These are phyloP conservation scores for Alternaria sp. DNA, from an alignment of 2,329 filamentous ascomycete species.

Conservation along the genomic window DNA sequence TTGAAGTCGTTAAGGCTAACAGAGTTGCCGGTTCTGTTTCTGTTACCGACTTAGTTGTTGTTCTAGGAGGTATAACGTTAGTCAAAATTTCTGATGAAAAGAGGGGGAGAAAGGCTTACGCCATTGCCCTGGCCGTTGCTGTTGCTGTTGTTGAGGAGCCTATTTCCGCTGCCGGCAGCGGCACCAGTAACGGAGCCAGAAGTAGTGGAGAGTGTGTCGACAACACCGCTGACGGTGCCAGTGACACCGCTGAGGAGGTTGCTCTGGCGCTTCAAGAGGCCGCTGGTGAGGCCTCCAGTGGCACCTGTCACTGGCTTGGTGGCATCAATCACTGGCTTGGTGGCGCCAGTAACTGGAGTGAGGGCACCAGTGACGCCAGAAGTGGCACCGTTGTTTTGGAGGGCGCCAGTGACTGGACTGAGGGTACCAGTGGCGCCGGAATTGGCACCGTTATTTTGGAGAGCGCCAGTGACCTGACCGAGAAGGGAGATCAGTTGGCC, in stretches of 20 bases:
- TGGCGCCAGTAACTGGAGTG: slow-evolving; percentile 5
- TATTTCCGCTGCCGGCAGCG: slow-evolving; percentile 15
- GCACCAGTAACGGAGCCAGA: slow-evolving; percentile 23
- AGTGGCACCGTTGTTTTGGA: too few relatives aligned
- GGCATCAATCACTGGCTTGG: not conserved
- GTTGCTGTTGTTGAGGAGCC: slow-evolving; percentile 12
- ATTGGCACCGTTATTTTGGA: not conserved
- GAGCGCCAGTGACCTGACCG: not conserved
- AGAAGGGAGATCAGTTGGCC: not conserved
- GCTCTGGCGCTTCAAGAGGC: not conserved
- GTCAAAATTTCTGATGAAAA: not conserved
- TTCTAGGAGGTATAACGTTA: not conserved
- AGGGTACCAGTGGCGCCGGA: not conserved
- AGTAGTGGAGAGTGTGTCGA: slow-evolving; percentile 8
- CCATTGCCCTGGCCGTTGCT: slow-evolving; percentile 19
- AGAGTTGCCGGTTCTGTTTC: slow-evolving; percentile 19
- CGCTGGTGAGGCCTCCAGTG: not conserved
- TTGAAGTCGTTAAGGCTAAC: slow-evolving; percentile 24
- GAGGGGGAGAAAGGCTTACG: not conserved
- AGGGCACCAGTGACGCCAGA: not conserved
- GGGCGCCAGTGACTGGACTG: not conserved
- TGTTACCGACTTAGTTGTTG: slow-evolving; percentile 7
- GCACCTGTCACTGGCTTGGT: not conserved
- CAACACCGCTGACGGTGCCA: not conserved
- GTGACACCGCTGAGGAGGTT: not conserved